phyloP scores from a whole-genome alignment of 768 basidiomycete genomes.

The Lyophyllum shimeji region DNA sequence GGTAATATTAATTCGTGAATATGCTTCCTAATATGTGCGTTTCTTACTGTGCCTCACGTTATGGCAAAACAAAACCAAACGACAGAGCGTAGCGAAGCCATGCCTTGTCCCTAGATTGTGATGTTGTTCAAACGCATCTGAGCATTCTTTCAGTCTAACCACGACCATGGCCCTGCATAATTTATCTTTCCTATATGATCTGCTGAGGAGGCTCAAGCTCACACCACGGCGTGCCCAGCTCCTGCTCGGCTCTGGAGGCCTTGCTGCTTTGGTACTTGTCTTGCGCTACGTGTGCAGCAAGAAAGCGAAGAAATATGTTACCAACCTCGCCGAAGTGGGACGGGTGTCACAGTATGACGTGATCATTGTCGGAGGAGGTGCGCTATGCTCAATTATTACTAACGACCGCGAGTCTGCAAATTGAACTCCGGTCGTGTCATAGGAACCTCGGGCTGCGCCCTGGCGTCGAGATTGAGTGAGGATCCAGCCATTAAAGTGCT shows the following conservation, averaged over 20 bases:
- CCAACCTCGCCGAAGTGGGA: slow-evolving; percentile 25
- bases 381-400: slow-evolving; percentile 5
- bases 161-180: slow-evolving; percentile 11
- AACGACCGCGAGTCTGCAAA: neutral
- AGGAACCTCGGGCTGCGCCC: slow-evolving; percentile 62
- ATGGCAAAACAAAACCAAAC: no score
- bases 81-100: no score
- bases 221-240: slow-evolving; percentile 5
- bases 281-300: slow-evolving; percentile 20
- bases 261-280: slow-evolving; percentile 23
- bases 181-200: neutral
- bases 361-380: slow-evolving; percentile 56
- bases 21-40: no score
- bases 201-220: slow-evolving; percentile 13
- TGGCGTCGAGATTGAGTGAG: slow-evolving; percentile 59
- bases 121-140: no score
- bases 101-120: no score
- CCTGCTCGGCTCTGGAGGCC: slow-evolving; percentile 16
- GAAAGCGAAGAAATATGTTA: slow-evolving; percentile 22
- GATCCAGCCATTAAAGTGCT: slow-evolving; percentile 49
- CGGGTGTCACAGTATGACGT: slow-evolving; percentile 39
- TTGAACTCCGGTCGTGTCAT: neutral
- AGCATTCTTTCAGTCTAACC: neutral
- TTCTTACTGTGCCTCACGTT: no score
- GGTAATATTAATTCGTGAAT: no score